Evolutionary conservation across 495 filamentous ascomycete species (phyloP).

Genomic region (Bombardia bombarda): DNA sequence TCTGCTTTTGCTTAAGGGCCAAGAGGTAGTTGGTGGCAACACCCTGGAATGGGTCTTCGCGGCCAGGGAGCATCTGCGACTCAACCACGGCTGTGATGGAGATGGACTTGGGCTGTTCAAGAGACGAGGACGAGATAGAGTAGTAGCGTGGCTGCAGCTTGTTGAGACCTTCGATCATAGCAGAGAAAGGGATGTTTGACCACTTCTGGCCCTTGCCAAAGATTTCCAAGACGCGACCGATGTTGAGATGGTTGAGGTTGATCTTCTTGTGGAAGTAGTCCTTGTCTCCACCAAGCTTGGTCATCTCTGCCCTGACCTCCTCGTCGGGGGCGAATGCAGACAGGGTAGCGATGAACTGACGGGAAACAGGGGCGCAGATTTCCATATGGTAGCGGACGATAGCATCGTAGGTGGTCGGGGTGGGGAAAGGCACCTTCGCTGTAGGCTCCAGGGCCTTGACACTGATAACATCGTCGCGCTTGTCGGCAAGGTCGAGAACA

Average conservation of each 20-base stretch:
- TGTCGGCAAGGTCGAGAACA: slow-evolving; percentile 64
- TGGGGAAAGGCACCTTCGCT: slow-evolving; percentile 95
- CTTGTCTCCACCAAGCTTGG: slow-evolving; percentile 83
- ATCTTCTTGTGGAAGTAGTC: slow-evolving; percentile 93
- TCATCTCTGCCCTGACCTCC: slow-evolving; percentile 72
- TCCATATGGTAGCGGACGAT: slow-evolving; percentile 95
- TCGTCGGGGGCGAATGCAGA: slow-evolving; percentile 89
- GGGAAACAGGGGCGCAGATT: slow-evolving; percentile 89
- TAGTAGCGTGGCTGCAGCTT: slow-evolving; percentile 98
- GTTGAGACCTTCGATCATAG: slow-evolving; percentile 86
- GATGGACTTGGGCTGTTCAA: slow-evolving; percentile 88
- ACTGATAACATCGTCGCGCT: slow-evolving; percentile 76
- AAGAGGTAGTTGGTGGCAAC: slow-evolving; percentile 97
- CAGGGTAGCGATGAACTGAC: slow-evolving; percentile 84
- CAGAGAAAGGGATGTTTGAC: slow-evolving; percentile 81
- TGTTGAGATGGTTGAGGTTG: slow-evolving; percentile 74
- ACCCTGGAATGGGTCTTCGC: slow-evolving; percentile 77
- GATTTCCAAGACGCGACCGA: slow-evolving; percentile 76
- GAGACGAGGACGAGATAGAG: slow-evolving; percentile 95
- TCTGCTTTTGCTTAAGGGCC: slow-evolving; percentile 94
- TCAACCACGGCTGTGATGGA: slow-evolving; percentile 95
- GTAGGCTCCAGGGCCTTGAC: slow-evolving; percentile 93
- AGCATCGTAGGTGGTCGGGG: slow-evolving; percentile 93
- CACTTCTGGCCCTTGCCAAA: slow-evolving; percentile 65
- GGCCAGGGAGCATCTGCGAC: slow-evolving; percentile 65